Percentiles rank a stretch among this genome's conserved stretches.
Evolutionary conservation across 176 grass and related monocot genomes (phyloP).

Genomic region (Eremochloa ophiuroides): DNA sequence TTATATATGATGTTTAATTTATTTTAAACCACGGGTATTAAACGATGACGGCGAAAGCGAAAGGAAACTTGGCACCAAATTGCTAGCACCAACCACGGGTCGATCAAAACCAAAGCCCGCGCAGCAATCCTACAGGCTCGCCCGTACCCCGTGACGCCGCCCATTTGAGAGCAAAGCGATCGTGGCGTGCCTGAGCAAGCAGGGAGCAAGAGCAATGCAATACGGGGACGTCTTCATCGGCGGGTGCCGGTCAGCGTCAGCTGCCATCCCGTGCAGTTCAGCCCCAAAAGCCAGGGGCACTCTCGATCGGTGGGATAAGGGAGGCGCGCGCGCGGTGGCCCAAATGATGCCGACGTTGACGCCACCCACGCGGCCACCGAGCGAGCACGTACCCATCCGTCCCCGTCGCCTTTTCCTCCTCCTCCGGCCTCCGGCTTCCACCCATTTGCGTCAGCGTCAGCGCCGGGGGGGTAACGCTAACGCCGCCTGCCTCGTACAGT

Average conservation of each 20-base stretch:
- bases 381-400: neutral
- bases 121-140: neutral
- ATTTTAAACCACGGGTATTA: neutral
- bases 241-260: slow-evolving; percentile 23
- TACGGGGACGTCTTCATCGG: neutral
- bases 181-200: neutral
- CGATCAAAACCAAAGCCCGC: neutral
- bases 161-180: neutral
- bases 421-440: too few species aligned
- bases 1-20: too few species aligned
- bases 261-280: neutral
- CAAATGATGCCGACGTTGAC: slow-evolving; percentile 29
- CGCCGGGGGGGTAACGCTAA: too few species aligned
- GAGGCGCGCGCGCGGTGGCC: slow-evolving; percentile 1
- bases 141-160: neutral
- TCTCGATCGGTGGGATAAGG: neutral
- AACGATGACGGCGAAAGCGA: neutral
- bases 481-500: neutral
- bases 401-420: neutral
- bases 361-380: neutral
- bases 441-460: neutral
- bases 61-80: neutral
- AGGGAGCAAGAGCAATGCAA: neutral
- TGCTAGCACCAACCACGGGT: neutral
- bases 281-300: slow-evolving; percentile 29